Conservation (phyloP, 176 grass and related monocot genomes). For the Avena insularis region DNA sequence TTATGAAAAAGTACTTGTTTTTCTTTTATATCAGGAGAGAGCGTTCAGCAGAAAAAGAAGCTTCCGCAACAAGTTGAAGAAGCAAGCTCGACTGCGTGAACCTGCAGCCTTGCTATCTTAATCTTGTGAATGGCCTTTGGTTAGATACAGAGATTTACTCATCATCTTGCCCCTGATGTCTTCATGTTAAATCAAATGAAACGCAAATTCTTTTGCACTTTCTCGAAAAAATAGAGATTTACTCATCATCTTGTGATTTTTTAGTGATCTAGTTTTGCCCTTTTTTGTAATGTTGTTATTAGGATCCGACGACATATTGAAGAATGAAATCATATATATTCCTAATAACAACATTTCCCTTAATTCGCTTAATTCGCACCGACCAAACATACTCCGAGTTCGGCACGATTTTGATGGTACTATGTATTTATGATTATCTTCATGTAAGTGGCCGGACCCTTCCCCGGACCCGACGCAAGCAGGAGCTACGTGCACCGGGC, state of each 20-base stretch:
- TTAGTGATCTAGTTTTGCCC: background rate
- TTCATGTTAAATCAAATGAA: no score
- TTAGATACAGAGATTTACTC: background rate
- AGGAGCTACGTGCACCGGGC: no score
- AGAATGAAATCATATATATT: background rate
- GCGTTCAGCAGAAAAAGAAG: conserved; percentile 98
- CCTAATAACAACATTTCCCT: no score
- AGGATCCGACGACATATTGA: background rate
- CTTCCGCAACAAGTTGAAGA: conserved; percentile 96
- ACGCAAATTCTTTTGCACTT: background rate
- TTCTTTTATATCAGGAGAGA: conserved; percentile 60
- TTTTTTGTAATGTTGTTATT: background rate
- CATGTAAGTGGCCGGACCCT: no score
- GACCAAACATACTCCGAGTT: no score
- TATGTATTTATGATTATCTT: no score
- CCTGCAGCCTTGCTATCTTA: conserved; percentile 32
- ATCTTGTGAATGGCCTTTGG: background rate
- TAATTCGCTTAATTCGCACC: no score
- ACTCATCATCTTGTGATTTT: background rate
- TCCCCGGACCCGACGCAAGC: no score
- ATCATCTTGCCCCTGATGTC: background rate
- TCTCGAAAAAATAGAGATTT: background rate
- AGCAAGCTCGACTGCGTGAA: conserved; percentile 52
- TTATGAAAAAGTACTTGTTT: background rate
- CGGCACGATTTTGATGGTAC: no score